Conservation (phyloP, 768 basidiomycete species). For the Podaxis sp. region DNA sequence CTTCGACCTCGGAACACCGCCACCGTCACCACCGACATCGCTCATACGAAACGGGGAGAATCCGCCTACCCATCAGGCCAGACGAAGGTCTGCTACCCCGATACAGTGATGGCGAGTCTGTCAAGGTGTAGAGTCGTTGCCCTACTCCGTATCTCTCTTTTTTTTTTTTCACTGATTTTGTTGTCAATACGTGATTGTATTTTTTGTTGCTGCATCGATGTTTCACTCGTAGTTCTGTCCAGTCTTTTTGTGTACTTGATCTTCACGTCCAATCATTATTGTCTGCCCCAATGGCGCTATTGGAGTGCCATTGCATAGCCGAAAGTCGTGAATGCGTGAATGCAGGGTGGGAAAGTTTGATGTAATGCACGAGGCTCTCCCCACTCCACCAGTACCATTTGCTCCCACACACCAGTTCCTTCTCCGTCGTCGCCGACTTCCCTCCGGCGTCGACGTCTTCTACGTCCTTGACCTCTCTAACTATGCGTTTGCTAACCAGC, state of each 20-base stretch:
- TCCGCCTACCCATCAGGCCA: conserved; percentile 42
- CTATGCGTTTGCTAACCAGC: conserved; percentile 2
- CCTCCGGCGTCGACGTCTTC: background rate
- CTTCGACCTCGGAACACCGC: conserved; percentile 28
- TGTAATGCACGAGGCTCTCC: conserved; percentile 7
- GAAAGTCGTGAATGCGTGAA: background rate
- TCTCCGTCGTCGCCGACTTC: background rate
- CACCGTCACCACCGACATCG: conserved; percentile 30
- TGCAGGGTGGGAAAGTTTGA: conserved; percentile 10
- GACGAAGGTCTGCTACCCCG: conserved; percentile 45
- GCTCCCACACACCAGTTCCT: background rate
- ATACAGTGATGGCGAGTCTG: conserved; percentile 11
- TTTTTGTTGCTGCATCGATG: conserved; percentile 7
- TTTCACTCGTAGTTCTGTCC: background rate
- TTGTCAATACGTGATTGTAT: conserved; percentile 9
- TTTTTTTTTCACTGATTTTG: background rate
- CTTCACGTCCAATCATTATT: background rate
- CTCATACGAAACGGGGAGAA: conserved; percentile 35
- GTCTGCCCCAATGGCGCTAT: background rate
- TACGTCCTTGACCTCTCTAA: background rate
- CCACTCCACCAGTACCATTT: background rate
- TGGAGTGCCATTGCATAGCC: background rate
- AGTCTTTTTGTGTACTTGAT: background rate
- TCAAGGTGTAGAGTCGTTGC: conserved; percentile 5
- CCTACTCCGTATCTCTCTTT: background rate